These are phyloP conservation scores for Pythium myriotylum DNA, from an alignment of 352 stramenopile species.

Conservation along the genomic window DNA sequence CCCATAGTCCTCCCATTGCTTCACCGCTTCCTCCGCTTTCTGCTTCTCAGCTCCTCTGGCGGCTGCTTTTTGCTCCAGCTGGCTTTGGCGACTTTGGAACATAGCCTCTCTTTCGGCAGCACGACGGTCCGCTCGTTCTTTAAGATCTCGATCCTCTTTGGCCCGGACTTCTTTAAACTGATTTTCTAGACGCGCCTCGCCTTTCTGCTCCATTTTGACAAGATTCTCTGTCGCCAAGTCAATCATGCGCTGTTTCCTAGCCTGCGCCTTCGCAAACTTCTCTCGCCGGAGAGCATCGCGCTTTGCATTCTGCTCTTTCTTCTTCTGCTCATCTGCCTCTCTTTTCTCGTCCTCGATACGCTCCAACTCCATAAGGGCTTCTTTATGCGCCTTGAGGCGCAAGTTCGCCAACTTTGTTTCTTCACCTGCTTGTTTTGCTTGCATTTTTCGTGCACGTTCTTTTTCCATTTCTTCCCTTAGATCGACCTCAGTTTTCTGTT, in stretches of 20 bases:
- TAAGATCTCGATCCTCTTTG: constrained; percentile 71
- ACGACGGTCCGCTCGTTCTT: constrained; percentile 60
- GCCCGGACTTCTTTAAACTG: constrained; percentile 70
- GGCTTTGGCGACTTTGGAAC: constrained; percentile 51
- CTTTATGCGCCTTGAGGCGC: constrained; percentile 58
- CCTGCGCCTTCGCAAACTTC: constrained; percentile 59
- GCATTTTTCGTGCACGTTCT: constrained; percentile 44
- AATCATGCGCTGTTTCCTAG: constrained; percentile 85
- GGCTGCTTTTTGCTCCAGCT: constrained; percentile 57
- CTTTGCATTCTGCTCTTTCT: constrained; percentile 61
- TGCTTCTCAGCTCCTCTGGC: constrained; percentile 41
- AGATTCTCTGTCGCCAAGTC: constrained; percentile 77
- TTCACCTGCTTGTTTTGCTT: constrained; percentile 53
- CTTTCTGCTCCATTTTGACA: constrained; percentile 63
- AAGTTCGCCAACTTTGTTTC: constrained; percentile 74
- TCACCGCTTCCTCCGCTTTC: constrained; percentile 48
- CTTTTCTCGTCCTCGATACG: constrained; percentile 68
- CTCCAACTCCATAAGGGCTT: constrained; percentile 61
- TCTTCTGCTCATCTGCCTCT: constrained; percentile 72
- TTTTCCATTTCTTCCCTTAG: constrained; percentile 56
- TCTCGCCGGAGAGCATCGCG: constrained; percentile 59
- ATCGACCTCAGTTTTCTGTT: constrained; percentile 62
- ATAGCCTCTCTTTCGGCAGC: constrained; percentile 67
- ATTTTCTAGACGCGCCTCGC: constrained; percentile 61
- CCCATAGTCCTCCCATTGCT: constrained; percentile 75